These are phyloP conservation scores for Microstegium vimineum DNA, from an alignment of 176 grass and related monocot genomes.

Conservation along the genomic window DNA sequence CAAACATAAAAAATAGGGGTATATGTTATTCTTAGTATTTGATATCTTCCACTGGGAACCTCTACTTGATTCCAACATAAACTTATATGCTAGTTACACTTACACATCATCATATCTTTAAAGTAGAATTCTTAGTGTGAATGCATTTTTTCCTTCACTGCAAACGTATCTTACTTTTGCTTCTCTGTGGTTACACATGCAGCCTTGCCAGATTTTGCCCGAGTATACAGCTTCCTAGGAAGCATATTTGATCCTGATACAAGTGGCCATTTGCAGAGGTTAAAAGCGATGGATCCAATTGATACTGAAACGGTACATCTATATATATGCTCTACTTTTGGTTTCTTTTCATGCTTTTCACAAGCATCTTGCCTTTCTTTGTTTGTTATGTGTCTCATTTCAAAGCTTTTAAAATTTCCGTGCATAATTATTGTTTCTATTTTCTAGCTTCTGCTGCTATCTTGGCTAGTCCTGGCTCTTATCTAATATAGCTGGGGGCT, in stretches of 20 bases:
- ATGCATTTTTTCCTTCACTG: neutral
- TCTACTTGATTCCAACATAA: neutral
- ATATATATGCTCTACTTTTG: neutral
- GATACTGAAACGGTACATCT: constrained; percentile 75
- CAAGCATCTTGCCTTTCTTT: neutral
- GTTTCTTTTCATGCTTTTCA: neutral
- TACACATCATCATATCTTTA: neutral
- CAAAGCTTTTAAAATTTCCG: neutral
- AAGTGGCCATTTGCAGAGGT: constrained; percentile 74
- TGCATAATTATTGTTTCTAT: neutral
- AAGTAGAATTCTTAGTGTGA: neutral
- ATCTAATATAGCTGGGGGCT: neutral
- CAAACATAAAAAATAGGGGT: neutral
- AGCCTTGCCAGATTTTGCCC: constrained; percentile 93
- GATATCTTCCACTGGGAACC: neutral
- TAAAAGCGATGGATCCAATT: constrained; percentile 93
- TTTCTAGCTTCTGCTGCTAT: neutral
- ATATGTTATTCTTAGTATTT: neutral
- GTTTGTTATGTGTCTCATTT: neutral
- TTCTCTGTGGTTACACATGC: constrained; percentile 18
- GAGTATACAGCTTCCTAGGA: constrained; percentile 90
- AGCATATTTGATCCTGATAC: constrained; percentile 90
- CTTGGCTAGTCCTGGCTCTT: neutral
- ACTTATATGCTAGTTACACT: neutral
- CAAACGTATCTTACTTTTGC: constrained; percentile 7